Conservation (phyloP, 139 green algal species). For the Auxenochlorella pyrenoidosa region DNA sequence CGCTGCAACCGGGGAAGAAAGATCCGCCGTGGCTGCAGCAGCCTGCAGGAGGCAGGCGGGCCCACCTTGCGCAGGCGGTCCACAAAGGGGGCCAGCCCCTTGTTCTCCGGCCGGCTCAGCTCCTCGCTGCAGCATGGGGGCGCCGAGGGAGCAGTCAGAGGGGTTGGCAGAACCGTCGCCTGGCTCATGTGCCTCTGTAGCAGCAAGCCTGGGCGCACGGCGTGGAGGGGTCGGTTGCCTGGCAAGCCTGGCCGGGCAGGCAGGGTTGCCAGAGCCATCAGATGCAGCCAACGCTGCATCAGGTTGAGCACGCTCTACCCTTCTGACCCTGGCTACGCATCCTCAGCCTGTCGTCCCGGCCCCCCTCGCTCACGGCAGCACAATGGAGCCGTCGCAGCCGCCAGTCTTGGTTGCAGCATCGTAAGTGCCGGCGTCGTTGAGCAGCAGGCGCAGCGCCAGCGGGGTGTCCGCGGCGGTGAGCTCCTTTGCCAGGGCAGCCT, state of each 20-base stretch:
- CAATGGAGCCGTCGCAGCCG: constrained; percentile 81
- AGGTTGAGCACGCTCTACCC: no score
- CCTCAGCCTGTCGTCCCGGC: no score
- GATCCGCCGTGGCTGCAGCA: no score
- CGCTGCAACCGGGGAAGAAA: no score
- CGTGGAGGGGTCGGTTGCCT: no score
- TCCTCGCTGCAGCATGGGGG: constrained; percentile 67
- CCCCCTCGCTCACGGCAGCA: constrained; percentile 48
- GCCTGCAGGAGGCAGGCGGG: not conserved
- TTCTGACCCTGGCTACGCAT: no score
- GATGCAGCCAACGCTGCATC: no score
- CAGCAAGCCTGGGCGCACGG: no score
- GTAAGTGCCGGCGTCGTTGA: constrained; percentile 82
- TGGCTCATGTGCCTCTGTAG: no score
- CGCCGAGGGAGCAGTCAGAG: not conserved
- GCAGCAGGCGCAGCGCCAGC: constrained; percentile 62
- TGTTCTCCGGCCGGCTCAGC: constrained; percentile 76
- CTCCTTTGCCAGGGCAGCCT: constrained; percentile 51
- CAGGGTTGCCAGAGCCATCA: no score
- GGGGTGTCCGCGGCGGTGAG: constrained; percentile 66
- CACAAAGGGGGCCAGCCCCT: constrained; percentile 63
- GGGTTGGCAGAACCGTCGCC: not conserved
- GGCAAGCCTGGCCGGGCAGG: no score
- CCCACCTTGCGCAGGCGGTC: not conserved
- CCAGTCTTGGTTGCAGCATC: constrained; percentile 74